Evolutionary conservation across 176 grass and related monocot species (phyloP).

Genomic region (Themeda triandra): DNA sequence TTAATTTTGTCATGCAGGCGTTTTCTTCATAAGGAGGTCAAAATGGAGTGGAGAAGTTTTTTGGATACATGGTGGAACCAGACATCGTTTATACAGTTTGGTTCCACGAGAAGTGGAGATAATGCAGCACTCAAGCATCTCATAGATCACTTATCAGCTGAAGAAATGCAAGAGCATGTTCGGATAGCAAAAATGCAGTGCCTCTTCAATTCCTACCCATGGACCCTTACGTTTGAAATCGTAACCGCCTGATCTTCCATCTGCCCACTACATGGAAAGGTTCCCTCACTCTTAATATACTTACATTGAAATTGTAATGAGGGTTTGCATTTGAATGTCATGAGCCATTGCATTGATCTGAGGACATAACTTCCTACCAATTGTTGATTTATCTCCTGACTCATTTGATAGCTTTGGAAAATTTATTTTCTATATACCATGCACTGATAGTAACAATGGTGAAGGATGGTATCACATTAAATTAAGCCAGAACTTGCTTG

Average conservation of each 20-base stretch:
- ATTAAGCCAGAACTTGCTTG: neutral
- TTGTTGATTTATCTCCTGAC: neutral
- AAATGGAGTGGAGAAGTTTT: constrained; percentile 67
- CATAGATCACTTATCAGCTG: constrained; percentile 39
- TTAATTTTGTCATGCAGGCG: constrained; percentile 43
- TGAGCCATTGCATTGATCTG: neutral
- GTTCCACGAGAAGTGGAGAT: constrained; percentile 78
- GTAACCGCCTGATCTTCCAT: constrained; percentile 43
- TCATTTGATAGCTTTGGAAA: neutral
- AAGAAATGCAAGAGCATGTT: constrained; percentile 58
- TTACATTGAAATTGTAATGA: neutral
- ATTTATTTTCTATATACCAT: neutral
- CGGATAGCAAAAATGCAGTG: constrained; percentile 71
- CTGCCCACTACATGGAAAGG: constrained; percentile 72
- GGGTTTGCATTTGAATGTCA: neutral
- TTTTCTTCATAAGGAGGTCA: constrained; percentile 78
- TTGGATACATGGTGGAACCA: constrained; percentile 86
- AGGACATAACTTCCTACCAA: neutral
- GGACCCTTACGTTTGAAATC: constrained; percentile 56
- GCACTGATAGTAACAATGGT: neutral
- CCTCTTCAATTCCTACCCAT: constrained; percentile 94
- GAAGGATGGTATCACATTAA: neutral
- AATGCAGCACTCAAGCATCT: constrained; percentile 72
- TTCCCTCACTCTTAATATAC: constrained; percentile 4
- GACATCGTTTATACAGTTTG: constrained; percentile 76